Percentiles rank a stretch among this genome's conserved stretches.
Conservation (phyloP, 73 alveolate species). For the Paramecium pentaurelia region DNA sequence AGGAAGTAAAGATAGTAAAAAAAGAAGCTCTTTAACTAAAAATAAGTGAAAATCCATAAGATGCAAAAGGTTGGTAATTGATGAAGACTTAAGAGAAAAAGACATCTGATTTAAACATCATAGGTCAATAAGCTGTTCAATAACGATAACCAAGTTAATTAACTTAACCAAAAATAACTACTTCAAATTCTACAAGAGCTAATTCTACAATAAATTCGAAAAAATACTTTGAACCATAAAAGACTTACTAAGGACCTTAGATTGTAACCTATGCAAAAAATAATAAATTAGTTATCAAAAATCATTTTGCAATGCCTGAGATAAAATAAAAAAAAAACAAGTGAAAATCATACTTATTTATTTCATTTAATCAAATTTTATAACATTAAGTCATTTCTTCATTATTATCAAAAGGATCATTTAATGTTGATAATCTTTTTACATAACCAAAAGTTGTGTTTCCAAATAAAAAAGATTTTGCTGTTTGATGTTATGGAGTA, state of each 20-base stretch:
- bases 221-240: neutral
- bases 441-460: neutral
- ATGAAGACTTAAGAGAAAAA: neutral
- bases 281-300: neutral
- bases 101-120: neutral
- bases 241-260: neutral
- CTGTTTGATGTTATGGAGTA: neutral
- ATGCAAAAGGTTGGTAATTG: neutral
- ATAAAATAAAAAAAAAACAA: neutral
- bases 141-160: neutral
- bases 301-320: neutral
- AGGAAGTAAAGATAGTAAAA: slow-evolving; percentile 12
- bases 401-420: neutral
- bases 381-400: neutral
- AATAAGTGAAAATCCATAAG: neutral
- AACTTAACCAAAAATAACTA: neutral
- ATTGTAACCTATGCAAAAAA: neutral
- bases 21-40: neutral
- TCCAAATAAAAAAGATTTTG: neutral
- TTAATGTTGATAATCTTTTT: neutral
- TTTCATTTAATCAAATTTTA: neutral
- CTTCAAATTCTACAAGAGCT: neutral
- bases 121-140: neutral
- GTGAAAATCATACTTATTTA: neutral
- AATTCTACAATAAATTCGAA: neutral